These are phyloP conservation scores for Vitis hybrid DNA, from an alignment of 177 flowering plant genomes.

Conservation along the genomic window DNA sequence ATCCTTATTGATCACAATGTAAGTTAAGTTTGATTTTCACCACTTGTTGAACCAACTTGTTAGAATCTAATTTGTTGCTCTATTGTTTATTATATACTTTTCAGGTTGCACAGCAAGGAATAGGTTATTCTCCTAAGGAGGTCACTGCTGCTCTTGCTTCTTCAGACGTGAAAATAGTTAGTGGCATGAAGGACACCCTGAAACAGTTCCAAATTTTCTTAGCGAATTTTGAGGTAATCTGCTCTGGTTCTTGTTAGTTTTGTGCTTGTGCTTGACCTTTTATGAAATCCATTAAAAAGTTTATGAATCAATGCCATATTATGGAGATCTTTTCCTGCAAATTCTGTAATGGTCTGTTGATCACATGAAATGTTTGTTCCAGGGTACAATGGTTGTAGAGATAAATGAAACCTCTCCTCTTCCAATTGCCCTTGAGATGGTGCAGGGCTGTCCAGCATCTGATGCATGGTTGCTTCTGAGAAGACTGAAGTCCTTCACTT, in stretches of 20 bases:
- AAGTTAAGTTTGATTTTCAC: conserved; percentile 27
- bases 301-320: no score
- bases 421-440: conserved; percentile 82
- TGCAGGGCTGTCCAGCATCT: conserved; percentile 70
- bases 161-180: conserved; percentile 37
- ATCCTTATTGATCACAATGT: conserved; percentile 77
- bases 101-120: conserved; percentile 69
- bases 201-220: conserved; percentile 64
- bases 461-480: conserved; percentile 73
- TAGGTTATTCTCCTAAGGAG: conserved; percentile 74
- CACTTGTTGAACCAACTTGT: neutral
- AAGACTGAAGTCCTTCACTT: conserved; percentile 40
- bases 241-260: neutral
- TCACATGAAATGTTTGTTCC: conserved; percentile 11
- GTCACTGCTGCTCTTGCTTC: conserved; percentile 78
- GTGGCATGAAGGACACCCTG: conserved; percentile 63
- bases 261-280: neutral
- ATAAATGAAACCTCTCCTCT: conserved; percentile 40
- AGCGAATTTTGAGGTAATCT: conserved; percentile 74
- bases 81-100: conserved; percentile 2
- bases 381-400: conserved; percentile 88
- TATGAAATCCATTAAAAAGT: no score
- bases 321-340: no score
- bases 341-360: no score
- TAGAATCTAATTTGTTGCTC: neutral